Percentiles rank a stretch among this genome's conserved stretches.
Evolutionary conservation across 140 eudicot species (phyloP).

Genomic region (Cichorium intybus): DNA sequence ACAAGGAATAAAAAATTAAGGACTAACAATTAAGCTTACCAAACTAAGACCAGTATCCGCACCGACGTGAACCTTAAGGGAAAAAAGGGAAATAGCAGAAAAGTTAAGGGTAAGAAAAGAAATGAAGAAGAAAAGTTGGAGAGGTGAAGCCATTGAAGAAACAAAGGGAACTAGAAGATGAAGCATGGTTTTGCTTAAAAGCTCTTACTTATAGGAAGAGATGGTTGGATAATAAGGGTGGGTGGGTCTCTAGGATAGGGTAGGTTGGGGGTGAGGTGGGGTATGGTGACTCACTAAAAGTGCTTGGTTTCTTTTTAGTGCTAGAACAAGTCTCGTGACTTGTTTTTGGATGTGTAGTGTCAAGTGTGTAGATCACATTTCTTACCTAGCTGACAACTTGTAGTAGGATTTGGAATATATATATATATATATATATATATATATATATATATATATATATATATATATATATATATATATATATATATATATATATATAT

Average conservation of each 20-base stretch:
- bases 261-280: neutral
- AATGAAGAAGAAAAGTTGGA: constrained; percentile 23
- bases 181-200: constrained; percentile 46
- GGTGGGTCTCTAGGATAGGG: constrained; percentile 7
- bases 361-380: constrained; percentile 32
- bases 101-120: constrained; percentile 26
- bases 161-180: constrained; percentile 9
- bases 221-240: constrained; percentile 30
- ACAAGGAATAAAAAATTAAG: neutral
- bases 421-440: constrained; percentile 12
- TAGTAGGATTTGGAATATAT: constrained; percentile 21
- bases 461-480: neutral
- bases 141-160: constrained; percentile 46
- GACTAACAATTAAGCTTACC: constrained; percentile 29
- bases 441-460: neutral
- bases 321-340: constrained; percentile 52
- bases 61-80: constrained; percentile 57
- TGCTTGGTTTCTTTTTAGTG: constrained; percentile 16
- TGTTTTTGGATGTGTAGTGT: constrained; percentile 37
- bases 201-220: constrained; percentile 43
- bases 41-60: constrained; percentile 29
- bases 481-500: constrained; percentile 6
- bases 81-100: constrained; percentile 31
- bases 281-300: constrained; percentile 17
- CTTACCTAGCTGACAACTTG: constrained; percentile 26